Evolutionary conservation across 1,284 basidiomycete genomes (phyloP).

Genomic region (Sporisorium graminicola): DNA sequence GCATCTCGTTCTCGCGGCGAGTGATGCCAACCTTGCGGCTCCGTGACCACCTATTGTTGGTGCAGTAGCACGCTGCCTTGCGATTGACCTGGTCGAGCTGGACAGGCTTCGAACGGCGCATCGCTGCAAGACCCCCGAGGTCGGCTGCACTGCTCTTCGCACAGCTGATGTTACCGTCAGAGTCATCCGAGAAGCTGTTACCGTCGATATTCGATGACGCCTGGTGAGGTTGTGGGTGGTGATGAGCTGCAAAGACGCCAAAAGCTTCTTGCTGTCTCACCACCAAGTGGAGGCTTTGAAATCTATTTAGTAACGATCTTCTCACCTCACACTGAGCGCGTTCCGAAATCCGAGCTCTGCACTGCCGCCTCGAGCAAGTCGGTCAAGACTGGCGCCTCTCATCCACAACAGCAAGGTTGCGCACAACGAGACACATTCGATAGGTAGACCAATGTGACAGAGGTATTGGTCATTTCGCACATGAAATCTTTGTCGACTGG

Average conservation of each 20-base stretch:
- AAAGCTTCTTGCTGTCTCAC: background rate
- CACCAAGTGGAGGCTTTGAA: conserved; percentile 32
- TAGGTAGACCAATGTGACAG: background rate
- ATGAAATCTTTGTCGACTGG: background rate
- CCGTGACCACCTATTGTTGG: background rate
- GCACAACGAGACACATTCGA: background rate
- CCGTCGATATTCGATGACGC: background rate
- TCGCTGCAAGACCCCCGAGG: background rate
- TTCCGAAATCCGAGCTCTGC: conserved; percentile 2
- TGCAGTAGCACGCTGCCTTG: background rate
- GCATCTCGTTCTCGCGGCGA: background rate
- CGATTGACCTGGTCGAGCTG: background rate
- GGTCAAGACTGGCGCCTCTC: background rate
- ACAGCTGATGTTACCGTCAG: background rate
- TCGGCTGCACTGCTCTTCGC: background rate
- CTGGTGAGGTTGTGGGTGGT: background rate
- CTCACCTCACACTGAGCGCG: background rate
- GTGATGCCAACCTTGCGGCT: background rate
- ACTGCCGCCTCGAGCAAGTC: background rate
- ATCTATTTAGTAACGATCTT: background rate
- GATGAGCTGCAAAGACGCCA: background rate
- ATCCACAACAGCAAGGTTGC: background rate
- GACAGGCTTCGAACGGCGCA: background rate
- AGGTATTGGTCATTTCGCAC: background rate
- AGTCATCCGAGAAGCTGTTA: background rate